Percentiles rank a stretch among this genome's conserved stretches.
Conservation (phyloP, 2,329 filamentous ascomycete genomes). For the Hypoxylon sp. region DNA sequence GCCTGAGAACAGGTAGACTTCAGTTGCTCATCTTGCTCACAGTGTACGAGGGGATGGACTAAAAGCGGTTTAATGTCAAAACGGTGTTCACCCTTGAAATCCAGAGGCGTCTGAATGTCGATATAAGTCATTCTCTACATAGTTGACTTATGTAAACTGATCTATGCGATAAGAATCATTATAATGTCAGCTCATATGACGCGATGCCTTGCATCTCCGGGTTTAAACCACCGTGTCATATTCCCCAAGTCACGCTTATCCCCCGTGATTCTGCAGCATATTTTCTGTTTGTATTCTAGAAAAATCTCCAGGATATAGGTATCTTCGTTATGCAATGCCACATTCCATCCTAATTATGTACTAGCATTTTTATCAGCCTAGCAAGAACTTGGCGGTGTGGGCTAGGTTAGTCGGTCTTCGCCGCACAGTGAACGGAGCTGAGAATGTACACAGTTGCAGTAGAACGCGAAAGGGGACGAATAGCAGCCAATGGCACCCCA, state of each 20-base stretch:
- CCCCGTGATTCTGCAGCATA: neutral
- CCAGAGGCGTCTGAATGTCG: neutral
- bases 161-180: conserved; percentile 9
- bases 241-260: conserved; percentile 3
- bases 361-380: conserved; percentile 20
- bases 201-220: conserved; percentile 14
- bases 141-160: neutral
- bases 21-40: no score
- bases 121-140: neutral
- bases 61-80: no score
- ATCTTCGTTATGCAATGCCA: conserved; percentile 23
- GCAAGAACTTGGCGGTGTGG: conserved; percentile 35
- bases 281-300: conserved; percentile 25
- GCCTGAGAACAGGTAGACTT: no score
- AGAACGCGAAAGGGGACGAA: conserved; percentile 35
- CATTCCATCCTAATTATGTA: conserved; percentile 14
- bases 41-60: no score
- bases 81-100: neutral
- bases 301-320: conserved; percentile 24
- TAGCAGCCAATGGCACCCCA: conserved; percentile 26
- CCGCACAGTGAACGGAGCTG: conserved; percentile 35
- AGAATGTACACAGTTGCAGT: conserved; percentile 37
- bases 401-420: conserved; percentile 22
- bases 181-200: conserved; percentile 20
- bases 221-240: conserved; percentile 4